These are phyloP conservation scores for Scorias spongiosa DNA, from an alignment of 2,329 filamentous ascomycete genomes.

Conservation along the genomic window DNA sequence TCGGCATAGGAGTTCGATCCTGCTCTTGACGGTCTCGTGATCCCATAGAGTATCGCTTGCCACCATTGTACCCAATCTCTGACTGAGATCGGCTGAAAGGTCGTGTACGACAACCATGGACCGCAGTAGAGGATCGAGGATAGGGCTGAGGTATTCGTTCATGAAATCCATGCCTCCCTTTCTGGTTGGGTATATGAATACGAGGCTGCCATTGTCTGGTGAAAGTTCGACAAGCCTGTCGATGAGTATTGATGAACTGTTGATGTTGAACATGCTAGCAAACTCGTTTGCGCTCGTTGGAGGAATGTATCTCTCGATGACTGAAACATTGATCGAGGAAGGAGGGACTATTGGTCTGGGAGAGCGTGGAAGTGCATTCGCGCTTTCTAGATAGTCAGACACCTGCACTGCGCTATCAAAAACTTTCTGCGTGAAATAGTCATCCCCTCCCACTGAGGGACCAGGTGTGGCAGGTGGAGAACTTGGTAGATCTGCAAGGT, in stretches of 20 bases:
- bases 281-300: constrained; percentile 45
- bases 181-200: constrained; percentile 48
- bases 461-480: constrained; percentile 48
- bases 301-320: constrained; percentile 52
- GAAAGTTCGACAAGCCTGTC: constrained; percentile 48
- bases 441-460: constrained; percentile 34
- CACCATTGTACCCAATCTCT: constrained; percentile 37
- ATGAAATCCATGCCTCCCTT: constrained; percentile 43
- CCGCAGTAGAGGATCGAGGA: constrained; percentile 46
- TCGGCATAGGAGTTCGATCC: constrained; percentile 11
- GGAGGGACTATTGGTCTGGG: constrained; percentile 45
- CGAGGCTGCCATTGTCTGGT: constrained; percentile 38
- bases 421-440: constrained; percentile 47
- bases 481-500: constrained; percentile 43
- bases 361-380: constrained; percentile 33
- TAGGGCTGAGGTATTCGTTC: constrained; percentile 42
- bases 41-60: constrained; percentile 39
- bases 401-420: constrained; percentile 48
- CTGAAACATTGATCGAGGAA: constrained; percentile 42
- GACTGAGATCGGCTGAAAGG: constrained; percentile 41
- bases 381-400: constrained; percentile 41
- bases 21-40: constrained; percentile 33
- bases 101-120: constrained; percentile 43
- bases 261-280: constrained; percentile 39
- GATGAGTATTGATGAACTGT: constrained; percentile 41